Base-by-base conservation (phyloP, 2,329 filamentous ascomycete genomes). In the Aspergillus ruber region DNA sequence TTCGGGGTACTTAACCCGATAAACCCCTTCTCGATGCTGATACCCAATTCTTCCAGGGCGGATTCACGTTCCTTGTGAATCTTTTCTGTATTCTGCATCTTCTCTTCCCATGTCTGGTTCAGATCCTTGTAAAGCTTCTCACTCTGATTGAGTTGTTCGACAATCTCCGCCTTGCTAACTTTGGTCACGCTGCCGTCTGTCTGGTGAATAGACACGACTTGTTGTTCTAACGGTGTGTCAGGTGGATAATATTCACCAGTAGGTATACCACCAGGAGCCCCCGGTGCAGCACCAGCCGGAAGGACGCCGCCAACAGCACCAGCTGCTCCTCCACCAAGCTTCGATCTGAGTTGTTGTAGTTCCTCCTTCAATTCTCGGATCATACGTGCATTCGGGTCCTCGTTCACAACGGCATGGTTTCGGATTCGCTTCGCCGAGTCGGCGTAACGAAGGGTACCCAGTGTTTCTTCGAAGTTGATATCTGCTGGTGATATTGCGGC, bases 401-500 rank as follows among this genome's bases (percentile, higher is more conserved):
- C 93, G 74, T 98, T 98, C 68, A 98, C 87, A 44, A 98, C 93
- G 48, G 93, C 93, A 68, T 98, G 93, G 73, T 98, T 98, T 88
- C 97, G 97, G 79, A 98, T 98, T 60, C 93, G 84, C 74, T 98
- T 98, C 21, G 93, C 93, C 6, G 90, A 96, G 65, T 98, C 91
- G 47, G 94, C 93, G 69, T 98, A 98, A 62, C 94, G 83, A 23
- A 98, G 77, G 1, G 93, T 98, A 65, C 90, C 93, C 15, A 98
- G 77, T 0, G 94, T 98, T 70, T 98, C 93, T 56, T 98, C 93
- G 64, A 95, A 97, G 71, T 98, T 98, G 74, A 97, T 97, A 70
- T 98, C 93, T 46, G 93, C 93, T 3, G 93, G 93, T 62, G 90
- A 96, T 64, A 98, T 96, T 45, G 91, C 91, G 44, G 93, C 94